Evolutionary conservation across 2,329 filamentous ascomycete genomes (phyloP).

Genomic region (Apiospora aurea): DNA sequence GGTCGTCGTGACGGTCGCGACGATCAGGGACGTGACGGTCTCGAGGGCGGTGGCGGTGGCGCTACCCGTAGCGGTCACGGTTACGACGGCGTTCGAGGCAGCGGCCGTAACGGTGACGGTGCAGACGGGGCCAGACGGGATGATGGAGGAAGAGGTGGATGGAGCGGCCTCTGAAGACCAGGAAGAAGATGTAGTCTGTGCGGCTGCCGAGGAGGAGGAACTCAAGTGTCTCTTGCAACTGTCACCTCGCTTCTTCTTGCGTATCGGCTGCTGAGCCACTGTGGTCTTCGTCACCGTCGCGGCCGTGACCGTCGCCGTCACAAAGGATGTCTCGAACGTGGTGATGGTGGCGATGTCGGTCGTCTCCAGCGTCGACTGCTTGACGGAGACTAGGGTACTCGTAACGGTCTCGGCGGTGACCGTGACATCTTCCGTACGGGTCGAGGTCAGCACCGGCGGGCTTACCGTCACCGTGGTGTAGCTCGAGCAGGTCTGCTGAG

Average conservation of each 20-base stretch:
- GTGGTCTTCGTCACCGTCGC: too few species aligned
- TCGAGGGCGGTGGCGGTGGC: constrained; percentile 1
- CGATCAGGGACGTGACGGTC: constrained; percentile 9
- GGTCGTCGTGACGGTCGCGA: not conserved
- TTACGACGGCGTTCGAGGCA: not conserved
- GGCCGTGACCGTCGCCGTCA: too few species aligned
- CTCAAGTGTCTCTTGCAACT: constrained; percentile 1
- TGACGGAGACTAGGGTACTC: too few species aligned
- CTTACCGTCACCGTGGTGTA: constrained; percentile 18
- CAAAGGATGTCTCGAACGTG: too few species aligned
- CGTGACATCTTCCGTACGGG: not conserved
- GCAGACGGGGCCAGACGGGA: not conserved
- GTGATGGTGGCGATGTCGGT: too few species aligned
- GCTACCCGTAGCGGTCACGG: not conserved
- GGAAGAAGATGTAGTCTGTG: not conserved
- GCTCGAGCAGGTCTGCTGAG: not conserved
- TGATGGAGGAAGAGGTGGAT: too few species aligned
- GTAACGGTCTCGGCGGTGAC: too few species aligned
- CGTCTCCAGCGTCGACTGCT: too few species aligned
- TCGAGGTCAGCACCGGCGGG: not conserved
- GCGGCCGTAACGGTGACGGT: not conserved
- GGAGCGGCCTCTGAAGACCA: too few species aligned
- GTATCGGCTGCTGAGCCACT: not conserved
- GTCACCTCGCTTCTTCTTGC: not conserved
- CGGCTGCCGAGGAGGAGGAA: not conserved